Conservation (phyloP, 2,329 filamentous ascomycete species). For the Neopestalotiopsis rosae region DNA sequence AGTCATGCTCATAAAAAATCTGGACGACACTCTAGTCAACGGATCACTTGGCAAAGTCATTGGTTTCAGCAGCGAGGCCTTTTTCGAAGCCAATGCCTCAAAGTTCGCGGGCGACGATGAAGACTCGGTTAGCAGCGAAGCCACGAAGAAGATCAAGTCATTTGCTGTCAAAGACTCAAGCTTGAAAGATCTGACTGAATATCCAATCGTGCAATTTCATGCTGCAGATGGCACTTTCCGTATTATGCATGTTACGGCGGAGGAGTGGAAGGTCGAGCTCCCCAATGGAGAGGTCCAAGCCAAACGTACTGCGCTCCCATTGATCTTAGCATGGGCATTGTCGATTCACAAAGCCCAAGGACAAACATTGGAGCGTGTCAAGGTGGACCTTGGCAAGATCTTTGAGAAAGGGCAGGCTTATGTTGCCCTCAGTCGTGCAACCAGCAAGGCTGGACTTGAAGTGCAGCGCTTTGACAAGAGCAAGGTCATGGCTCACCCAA, state of each 20-base stretch:
- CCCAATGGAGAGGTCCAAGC: constrained; percentile 94
- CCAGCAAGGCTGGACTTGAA: constrained; percentile 83
- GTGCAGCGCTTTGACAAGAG: constrained; percentile 86
- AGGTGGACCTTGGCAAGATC: constrained; percentile 88
- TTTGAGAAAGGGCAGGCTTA: constrained; percentile 99
- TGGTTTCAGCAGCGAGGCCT: constrained; percentile 68
- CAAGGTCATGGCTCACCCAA: constrained; percentile 93
- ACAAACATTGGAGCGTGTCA: constrained; percentile 90
- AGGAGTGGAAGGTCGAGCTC: constrained; percentile 97
- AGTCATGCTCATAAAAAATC: constrained; percentile 99
- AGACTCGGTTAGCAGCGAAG: constrained; percentile 40
- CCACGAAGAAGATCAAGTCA: constrained; percentile 62
- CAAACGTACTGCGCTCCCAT: constrained; percentile 78
- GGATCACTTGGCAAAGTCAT: constrained; percentile 88
- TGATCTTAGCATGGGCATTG: constrained; percentile 95
- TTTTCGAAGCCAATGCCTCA: constrained; percentile 41
- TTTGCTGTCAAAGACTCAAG: constrained; percentile 49
- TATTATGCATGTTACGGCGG: constrained; percentile 80
- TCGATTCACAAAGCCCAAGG: constrained; percentile 99
- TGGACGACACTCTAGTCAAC: constrained; percentile 93
- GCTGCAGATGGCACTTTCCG: constrained; percentile 78
- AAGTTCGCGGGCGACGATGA: constrained; percentile 50
- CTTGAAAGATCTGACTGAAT: constrained; percentile 61
- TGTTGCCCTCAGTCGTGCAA: constrained; percentile 92
- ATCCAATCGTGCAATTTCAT: constrained; percentile 84